Conservation (phyloP, 495 filamentous ascomycete genomes). For the Pseudoneurospora amorphoporcata region DNA sequence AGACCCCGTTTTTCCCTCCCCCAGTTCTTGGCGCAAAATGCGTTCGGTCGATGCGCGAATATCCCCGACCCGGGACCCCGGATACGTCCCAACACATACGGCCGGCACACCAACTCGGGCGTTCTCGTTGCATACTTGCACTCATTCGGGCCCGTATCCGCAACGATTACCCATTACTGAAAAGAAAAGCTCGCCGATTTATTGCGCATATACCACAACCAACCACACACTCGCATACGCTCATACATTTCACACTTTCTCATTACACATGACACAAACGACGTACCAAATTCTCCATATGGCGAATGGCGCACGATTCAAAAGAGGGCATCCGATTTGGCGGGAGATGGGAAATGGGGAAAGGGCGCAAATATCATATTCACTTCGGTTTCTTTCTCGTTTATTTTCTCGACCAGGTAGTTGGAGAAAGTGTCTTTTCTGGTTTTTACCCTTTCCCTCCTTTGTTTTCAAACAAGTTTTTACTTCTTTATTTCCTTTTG, state of each 20-base stretch:
- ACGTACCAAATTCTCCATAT: constrained; percentile 16
- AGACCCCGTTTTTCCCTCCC: neutral
- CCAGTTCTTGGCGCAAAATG: neutral
- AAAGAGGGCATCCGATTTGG: constrained; percentile 24
- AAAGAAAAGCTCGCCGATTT: constrained; percentile 1
- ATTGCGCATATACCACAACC: constrained; percentile 15
- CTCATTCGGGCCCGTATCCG: neutral
- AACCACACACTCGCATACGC: neutral
- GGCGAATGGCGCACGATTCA: constrained; percentile 27
- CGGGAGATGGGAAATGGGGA: neutral
- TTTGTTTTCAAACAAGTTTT: neutral
- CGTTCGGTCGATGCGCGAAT: neutral
- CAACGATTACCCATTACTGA: neutral
- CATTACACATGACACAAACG: constrained; percentile 4
- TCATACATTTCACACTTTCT: constrained; percentile 1
- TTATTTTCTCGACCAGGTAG: neutral
- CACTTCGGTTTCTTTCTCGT: neutral
- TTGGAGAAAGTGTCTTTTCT: neutral
- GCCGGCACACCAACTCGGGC: neutral
- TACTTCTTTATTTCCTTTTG: neutral
- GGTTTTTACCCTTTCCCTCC: neutral
- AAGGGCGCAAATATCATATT: constrained; percentile 19
- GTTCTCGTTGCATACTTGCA: neutral
- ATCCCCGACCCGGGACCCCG: neutral
- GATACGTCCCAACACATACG: neutral